A percentile compares a stretch with the other conserved stretches of the same genome.
phyloP scores from a whole-genome alignment of 179 eudicot species.

The Spergularia azorica region DNA sequence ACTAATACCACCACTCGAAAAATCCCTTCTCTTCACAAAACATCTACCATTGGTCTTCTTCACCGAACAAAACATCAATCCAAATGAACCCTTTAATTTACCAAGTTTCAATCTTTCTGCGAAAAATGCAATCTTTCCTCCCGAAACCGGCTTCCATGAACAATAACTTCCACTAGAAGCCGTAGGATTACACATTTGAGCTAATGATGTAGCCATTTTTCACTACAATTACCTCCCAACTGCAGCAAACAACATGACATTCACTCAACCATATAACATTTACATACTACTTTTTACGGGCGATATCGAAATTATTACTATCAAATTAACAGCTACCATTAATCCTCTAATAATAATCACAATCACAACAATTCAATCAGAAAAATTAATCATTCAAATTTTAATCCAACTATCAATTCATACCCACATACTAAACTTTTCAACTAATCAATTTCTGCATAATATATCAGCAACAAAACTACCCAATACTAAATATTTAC shows the following conservation, averaged over 20 bases:
- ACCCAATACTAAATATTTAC: no score
- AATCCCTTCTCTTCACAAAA: neutral
- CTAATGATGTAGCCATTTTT: slow-evolving; percentile 29
- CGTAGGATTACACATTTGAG: slow-evolving; percentile 25
- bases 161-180: slow-evolving; percentile 18
- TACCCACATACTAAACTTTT: no score
- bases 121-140: slow-evolving; percentile 7
- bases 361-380: no score
- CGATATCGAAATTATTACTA: no score
- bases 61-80: neutral
- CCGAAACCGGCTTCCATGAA: slow-evolving; percentile 26
- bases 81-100: slow-evolving; percentile 14
- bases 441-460: no score
- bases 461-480: no score
- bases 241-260: neutral
- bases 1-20: slow-evolving; percentile 16
- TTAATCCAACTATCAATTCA: no score
- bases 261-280: neutral
- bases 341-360: no score
- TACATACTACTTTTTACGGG: neutral
- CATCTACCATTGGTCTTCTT: neutral
- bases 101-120: slow-evolving; percentile 13
- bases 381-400: no score
- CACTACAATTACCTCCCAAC: slow-evolving; percentile 9
- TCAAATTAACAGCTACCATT: no score